Evolutionary conservation across 495 filamentous ascomycete genomes (phyloP), one percentile per base, ranked within the genome.

Genomic region (Penicillium goetzii): DNA sequence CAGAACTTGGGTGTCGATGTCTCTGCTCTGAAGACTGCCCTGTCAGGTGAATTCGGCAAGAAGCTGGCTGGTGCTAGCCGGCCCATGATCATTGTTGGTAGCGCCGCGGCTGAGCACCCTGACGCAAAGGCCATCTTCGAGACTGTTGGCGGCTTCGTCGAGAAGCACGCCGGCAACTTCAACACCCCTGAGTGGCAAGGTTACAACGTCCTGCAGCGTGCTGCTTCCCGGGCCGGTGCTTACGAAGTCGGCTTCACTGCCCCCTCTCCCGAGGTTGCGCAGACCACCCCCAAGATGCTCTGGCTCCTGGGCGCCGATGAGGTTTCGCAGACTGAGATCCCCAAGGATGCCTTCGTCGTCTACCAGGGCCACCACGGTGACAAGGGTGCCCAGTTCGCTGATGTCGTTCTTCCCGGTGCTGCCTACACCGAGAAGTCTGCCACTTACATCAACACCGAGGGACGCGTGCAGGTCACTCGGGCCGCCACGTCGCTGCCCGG

Each of bases 291-390:
- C 47, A 99, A 97, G 83, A 90, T 99, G 71, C 78, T 99, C 74
- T 99, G 93, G 92, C 91, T 99, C 49, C 87, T 99, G 41, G 96
- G 95, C 41, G 95, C 95, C 26, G 95, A 98, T 74, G 96, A 99
- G 78, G 84, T 98, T 67, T 78, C 79, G 53, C 83, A 88, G 58
- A 81, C 83, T 33, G 92, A 96, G 62, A 88, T 98, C 59, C 95
- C 95, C 53, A 95, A 92, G 78, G 90, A 92, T 69, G 94, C 94
- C 10, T 98, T 97, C 78, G 89, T 99, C 62, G 83, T 99, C 73
- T 99, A 99, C 79, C 95, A 99, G 77, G 95, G 95, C 63, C 95
- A 99, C 76, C 95, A 99, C 72, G 95, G 95, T 74, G 95, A 99
- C 80, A 83, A 85, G 38, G 96, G 94, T 58, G 96, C 95, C 38